Percentiles rank a stretch among this genome's conserved stretches.
Evolutionary conservation across 2,329 filamentous ascomycete genomes (phyloP).

Genomic region (Ceratocystis eucalypticola): DNA sequence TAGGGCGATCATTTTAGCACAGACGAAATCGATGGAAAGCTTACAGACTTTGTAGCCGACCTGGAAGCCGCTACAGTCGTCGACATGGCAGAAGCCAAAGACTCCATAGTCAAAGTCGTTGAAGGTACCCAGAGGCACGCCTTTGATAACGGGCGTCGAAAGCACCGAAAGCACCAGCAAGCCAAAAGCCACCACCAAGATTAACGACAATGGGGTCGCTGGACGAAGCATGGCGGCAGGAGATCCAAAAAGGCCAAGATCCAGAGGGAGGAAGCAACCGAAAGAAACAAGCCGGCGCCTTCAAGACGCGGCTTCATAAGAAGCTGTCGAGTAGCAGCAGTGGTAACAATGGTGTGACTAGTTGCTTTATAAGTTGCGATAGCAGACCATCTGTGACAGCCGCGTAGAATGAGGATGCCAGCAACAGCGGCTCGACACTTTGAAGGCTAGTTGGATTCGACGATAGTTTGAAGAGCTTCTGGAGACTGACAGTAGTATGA

Average conservation of each 20-base stretch:
- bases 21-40: conserved; percentile 23
- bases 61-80: conserved; percentile 54
- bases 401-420: neutral
- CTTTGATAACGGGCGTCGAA: conserved; percentile 79
- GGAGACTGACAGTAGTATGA: neutral
- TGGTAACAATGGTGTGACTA: neutral
- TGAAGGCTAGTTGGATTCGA: neutral
- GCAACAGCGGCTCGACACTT: neutral
- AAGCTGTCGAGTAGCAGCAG: neutral
- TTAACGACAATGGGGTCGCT: conserved; percentile 75
- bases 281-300: conserved; percentile 29
- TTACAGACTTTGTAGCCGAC: conserved; percentile 78
- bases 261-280: conserved; percentile 4
- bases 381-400: neutral
- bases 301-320: conserved; percentile 31
- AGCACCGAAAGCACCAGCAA: conserved; percentile 75
- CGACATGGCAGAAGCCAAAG: conserved; percentile 65
- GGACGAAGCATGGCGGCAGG: conserved; percentile 64
- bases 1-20: neutral
- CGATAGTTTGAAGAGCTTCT: neutral
- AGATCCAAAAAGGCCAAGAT: conserved; percentile 22
- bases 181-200: conserved; percentile 75
- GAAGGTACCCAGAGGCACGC: conserved; percentile 69
- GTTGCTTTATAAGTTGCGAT: neutral
- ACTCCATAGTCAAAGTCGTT: conserved; percentile 74